These are phyloP conservation scores for Salix caprea DNA, from an alignment of 345 rosid genomes.

Conservation along the genomic window DNA sequence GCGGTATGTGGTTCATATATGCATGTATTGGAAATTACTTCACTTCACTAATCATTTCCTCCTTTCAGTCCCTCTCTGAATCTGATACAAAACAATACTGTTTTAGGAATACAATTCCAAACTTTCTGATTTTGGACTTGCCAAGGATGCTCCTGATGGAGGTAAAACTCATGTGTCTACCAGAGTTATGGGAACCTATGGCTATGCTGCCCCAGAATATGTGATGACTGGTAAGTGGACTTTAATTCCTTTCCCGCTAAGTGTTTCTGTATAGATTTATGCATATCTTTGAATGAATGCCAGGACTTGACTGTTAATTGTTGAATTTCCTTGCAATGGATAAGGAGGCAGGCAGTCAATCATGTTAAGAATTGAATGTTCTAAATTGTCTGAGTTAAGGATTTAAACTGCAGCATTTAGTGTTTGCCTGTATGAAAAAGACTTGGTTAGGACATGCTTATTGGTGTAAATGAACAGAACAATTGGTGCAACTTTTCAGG, in stretches of 20 bases:
- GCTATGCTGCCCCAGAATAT: conserved; percentile 45
- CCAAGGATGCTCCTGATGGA: conserved; percentile 43
- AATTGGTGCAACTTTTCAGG: background rate
- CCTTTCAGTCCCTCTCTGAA: background rate
- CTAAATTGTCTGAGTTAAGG: background rate
- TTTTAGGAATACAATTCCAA: conserved; percentile 40
- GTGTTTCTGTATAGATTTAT: background rate
- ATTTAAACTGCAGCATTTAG: background rate
- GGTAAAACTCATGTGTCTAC: conserved; percentile 44
- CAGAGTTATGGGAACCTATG: conserved; percentile 46
- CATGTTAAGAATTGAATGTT: background rate
- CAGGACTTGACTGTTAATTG: background rate
- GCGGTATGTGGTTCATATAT: conserved; percentile 23
- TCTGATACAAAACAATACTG: background rate
- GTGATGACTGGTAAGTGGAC: conserved; percentile 36
- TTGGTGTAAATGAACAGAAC: background rate
- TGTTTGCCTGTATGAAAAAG: background rate
- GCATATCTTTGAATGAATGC: background rate
- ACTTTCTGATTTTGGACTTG: conserved; percentile 46
- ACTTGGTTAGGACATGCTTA: background rate
- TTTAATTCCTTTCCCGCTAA: background rate
- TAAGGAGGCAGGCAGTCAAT: background rate
- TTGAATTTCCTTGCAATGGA: background rate
- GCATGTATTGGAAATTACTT: background rate
- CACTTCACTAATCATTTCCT: background rate